Evolutionary conservation across 139 green algal genomes (phyloP), one percentile per base, ranked within the genome.

Genomic region (Micractinium sp.): DNA sequence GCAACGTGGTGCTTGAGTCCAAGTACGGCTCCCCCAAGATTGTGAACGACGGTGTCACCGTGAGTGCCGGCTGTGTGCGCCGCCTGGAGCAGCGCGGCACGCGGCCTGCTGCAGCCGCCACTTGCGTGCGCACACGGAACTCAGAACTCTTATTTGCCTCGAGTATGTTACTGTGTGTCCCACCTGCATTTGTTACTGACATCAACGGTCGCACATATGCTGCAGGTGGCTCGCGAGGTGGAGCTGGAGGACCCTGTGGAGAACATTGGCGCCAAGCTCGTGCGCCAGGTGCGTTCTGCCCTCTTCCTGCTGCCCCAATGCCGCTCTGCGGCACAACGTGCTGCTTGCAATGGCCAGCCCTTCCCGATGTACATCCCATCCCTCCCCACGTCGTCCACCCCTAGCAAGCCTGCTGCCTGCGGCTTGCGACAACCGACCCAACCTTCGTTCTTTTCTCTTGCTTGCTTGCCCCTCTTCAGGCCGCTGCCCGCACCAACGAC

Each of bases 21-120:
- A 99, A 99, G 95, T 99, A 98, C 77, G 98, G 98, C 81, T 98
- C 97, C 33, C 98, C 98, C 56, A 98, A 98, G 93, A 99, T 99
- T 83, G 98, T 99, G 33, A 99, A 99, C 90, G 98, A 99, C 92
- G 98, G 98, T 85, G 98, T 99, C 33, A 99, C 97, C 71, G 77
- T 75, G 67, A 29, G 67, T 33, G 23, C 66, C 23, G 66, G 66
- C 66, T 15, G 27, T 35, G 20, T 18, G 67, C 67, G n/a, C 27
- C 67, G n/a, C n/a, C n/a, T n/a, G n/a, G n/a, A n/a, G n/a, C n/a
- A n/a, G n/a, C n/a, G 4, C 22, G 31, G 67, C 67, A 1, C 19
- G 27, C 20, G 67, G 31, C 27, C 67, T 22, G 20, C 67, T 33
- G 67, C 67, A 75, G 22, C 27, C n/a, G 67, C 23, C 47, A 56